These are phyloP conservation scores for Lanzia echinophila DNA, from an alignment of 2,329 filamentous ascomycete species.

Conservation along the genomic window DNA sequence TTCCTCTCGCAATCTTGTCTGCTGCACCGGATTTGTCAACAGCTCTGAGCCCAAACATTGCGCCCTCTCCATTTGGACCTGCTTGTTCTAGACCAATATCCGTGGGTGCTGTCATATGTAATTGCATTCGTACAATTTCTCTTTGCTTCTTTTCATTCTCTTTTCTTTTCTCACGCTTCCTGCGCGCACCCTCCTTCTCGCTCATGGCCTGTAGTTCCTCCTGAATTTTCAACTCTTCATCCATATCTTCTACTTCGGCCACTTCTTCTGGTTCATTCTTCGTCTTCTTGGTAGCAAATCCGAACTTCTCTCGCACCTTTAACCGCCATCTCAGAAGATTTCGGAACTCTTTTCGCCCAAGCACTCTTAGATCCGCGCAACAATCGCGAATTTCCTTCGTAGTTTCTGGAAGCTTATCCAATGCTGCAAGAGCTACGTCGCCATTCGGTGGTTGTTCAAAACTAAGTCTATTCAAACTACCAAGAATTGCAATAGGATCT, in stretches of 20 bases:
- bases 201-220: slow-evolving; percentile 78
- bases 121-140: slow-evolving; percentile 91
- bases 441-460: slow-evolving; percentile 75
- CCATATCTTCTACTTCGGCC: slow-evolving; percentile 80
- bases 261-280: slow-evolving; percentile 50
- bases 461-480: slow-evolving; percentile 73
- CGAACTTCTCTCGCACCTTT: slow-evolving; percentile 84
- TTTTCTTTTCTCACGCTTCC: slow-evolving; percentile 74
- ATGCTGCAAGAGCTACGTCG: slow-evolving; percentile 78
- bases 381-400: slow-evolving; percentile 73
- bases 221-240: slow-evolving; percentile 86
- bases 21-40: slow-evolving; percentile 70
- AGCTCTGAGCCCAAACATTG: slow-evolving; percentile 80
- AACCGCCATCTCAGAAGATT: slow-evolving; percentile 83
- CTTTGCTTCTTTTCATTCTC: slow-evolving; percentile 94
- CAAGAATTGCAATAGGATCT: slow-evolving; percentile 89
- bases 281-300: slow-evolving; percentile 63
- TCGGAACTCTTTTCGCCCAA: slow-evolving; percentile 93
- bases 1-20: slow-evolving; percentile 64
- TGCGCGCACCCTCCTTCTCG: slow-evolving; percentile 68
- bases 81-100: slow-evolving; percentile 90
- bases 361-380: slow-evolving; percentile 78
- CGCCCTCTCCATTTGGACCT: slow-evolving; percentile 69
- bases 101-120: slow-evolving; percentile 93
- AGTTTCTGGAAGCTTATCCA: slow-evolving; percentile 81